A percentile compares a stretch with the other conserved stretches of the same genome.
Evolutionary conservation across 257 asterid species (phyloP).

Genomic region (Paraleonurus japonicus): DNA sequence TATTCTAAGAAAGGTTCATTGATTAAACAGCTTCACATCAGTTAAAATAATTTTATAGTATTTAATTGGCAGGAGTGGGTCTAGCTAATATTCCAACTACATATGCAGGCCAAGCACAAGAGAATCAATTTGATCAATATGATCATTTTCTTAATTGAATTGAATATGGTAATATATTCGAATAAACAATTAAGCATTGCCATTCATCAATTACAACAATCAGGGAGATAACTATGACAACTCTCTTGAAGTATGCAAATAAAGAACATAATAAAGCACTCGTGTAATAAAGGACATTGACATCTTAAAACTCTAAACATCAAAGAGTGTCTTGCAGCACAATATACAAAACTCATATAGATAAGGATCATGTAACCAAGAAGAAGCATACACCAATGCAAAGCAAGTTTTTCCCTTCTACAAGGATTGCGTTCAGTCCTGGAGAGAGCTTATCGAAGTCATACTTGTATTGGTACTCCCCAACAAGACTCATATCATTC

Average conservation of each 20-base stretch:
- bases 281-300: neutral
- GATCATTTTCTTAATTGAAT: neutral
- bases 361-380: neutral
- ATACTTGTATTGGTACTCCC: slow-evolving; percentile 56
- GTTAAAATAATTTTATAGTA: neutral
- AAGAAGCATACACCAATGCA: slow-evolving; percentile 22
- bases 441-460: slow-evolving; percentile 73
- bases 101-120: slow-evolving; percentile 2
- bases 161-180: neutral
- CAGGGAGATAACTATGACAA: slow-evolving; percentile 7
- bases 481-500: slow-evolving; percentile 89
- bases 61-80: slow-evolving; percentile 10
- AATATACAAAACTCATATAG: slow-evolving; percentile 18
- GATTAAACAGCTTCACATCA: neutral
- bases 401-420: slow-evolving; percentile 45
- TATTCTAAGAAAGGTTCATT: neutral
- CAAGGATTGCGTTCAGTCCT: slow-evolving; percentile 62
- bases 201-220: slow-evolving; percentile 6
- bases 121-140: neutral
- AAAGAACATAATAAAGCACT: neutral
- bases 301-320: neutral
- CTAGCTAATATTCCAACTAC: slow-evolving; percentile 5
- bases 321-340: slow-evolving; percentile 3
- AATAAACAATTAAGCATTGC: neutral
- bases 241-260: slow-evolving; percentile 9